Base-by-base conservation (phyloP, 805 yeast species). In the Kluyveromyces dobzhanskii region DNA sequence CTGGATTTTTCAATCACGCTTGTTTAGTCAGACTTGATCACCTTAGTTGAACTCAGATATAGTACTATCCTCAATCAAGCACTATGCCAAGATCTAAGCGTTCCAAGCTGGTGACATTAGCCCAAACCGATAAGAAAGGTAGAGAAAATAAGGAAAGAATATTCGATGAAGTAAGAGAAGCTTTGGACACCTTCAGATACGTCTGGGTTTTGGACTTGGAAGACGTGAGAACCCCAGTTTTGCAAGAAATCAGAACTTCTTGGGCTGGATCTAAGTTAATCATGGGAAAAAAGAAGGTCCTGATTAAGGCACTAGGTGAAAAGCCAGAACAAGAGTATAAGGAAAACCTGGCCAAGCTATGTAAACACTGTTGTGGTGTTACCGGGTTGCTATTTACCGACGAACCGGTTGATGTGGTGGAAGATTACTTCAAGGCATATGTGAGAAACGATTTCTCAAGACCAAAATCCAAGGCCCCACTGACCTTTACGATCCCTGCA, bases 11-110 rank as follows among this genome's bases (percentile, higher is more conserved):
- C n/a, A n/a, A n/a, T n/a, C n/a, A n/a, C n/a, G n/a, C n/a, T n/a
- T n/a, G n/a, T n/a, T n/a, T n/a, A n/a, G n/a, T n/a, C n/a, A n/a
- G n/a, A n/a, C n/a, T n/a, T n/a, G n/a, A n/a, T n/a, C n/a, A n/a
- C n/a, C n/a, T n/a, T n/a, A n/a, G n/a, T n/a, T n/a, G n/a, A n/a
- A n/a, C n/a, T n/a, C n/a, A n/a, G n/a, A n/a, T n/a, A n/a, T n/a
- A n/a, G n/a, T n/a, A n/a, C n/a, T 21, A 21, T 21, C 6, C 24
- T 9, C 6, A 21, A 6, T 9, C 30, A 27, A 7, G 19, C 8
- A 67, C 50, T 42, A 90, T 90, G 98, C 97, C 98, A 46, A 85
- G 95, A 75, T 87, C 97, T 27, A 88, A 80, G 62, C 90, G 97
- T 76, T 82, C 96, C 50, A 92, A 85, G 78, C 80, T 88, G 51